These are phyloP conservation scores for Pyracantha coccinea DNA, from an alignment of 331 rosid species.

Conservation along the genomic window DNA sequence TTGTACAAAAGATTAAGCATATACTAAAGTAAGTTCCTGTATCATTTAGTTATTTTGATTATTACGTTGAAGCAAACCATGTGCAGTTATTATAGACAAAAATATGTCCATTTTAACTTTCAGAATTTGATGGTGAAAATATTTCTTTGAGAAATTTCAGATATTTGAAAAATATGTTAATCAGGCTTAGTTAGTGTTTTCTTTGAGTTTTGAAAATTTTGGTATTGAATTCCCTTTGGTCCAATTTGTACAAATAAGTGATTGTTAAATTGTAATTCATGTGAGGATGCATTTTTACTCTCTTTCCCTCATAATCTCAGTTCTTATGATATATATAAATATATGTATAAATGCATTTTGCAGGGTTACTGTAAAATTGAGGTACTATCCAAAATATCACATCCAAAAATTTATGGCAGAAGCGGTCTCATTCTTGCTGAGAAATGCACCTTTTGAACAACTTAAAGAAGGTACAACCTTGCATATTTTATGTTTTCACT, in stretches of 20 bases:
- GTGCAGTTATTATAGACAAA: background rate
- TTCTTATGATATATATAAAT: background rate
- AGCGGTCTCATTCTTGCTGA: slow-evolving; percentile 64
- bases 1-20: slow-evolving; percentile 34
- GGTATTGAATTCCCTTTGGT: background rate
- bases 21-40: slow-evolving; percentile 64
- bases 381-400: slow-evolving; percentile 71
- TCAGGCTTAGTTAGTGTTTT: background rate
- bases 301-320: background rate
- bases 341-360: background rate
- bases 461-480: slow-evolving; percentile 56
- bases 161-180: background rate
- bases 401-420: slow-evolving; percentile 83
- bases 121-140: background rate
- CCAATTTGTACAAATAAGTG: background rate
- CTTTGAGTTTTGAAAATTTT: background rate
- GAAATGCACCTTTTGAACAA: slow-evolving; percentile 72
- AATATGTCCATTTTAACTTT: background rate
- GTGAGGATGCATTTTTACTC: background rate
- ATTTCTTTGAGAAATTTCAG: background rate
- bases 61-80: background rate
- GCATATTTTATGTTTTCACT: background rate
- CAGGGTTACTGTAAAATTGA: slow-evolving; percentile 61
- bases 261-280: no score
- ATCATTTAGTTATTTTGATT: background rate